A percentile compares a stretch with the other conserved stretches of the same genome.
These are phyloP conservation scores for Nemania serpens DNA, from an alignment of 2,329 filamentous ascomycete genomes.

Conservation along the genomic window DNA sequence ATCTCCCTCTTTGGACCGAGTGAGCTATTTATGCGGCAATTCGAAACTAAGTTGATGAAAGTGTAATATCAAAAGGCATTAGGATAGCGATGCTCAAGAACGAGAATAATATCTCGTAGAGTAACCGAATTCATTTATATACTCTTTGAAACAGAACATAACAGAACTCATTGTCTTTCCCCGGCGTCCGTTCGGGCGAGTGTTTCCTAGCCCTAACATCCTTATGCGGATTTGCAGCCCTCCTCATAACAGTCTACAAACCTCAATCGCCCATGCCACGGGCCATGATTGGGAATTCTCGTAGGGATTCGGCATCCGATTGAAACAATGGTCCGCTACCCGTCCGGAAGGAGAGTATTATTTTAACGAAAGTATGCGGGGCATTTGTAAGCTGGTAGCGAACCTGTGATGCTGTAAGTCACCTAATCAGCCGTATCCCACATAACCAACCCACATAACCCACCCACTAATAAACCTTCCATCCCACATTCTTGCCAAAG, in stretches of 20 bases:
- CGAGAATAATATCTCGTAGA: not conserved
- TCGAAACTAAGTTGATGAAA: not conserved
- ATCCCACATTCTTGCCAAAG: too few relatives aligned
- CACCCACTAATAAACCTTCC: too few relatives aligned
- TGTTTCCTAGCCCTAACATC: not conserved
- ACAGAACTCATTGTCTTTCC: not conserved
- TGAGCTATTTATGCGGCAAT: not conserved
- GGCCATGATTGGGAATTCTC: too few relatives aligned
- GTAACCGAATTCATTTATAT: conserved; percentile 3
- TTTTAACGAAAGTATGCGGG: not conserved
- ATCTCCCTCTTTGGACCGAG: not conserved
- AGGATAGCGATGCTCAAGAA: not conserved
- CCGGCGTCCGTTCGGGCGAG: conserved; percentile 18
- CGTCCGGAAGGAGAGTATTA: not conserved
- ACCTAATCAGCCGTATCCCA: not conserved
- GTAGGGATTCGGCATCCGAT: not conserved
- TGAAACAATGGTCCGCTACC: not conserved
- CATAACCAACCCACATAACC: not conserved
- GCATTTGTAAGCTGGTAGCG: not conserved
- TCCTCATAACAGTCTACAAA: too few relatives aligned
- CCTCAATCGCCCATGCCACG: not conserved
- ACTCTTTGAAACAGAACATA: not conserved
- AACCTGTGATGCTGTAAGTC: not conserved
- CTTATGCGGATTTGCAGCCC: not conserved
- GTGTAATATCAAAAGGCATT: not conserved